Evolutionary conservation across 1,284 basidiomycete species (phyloP).

Genomic region (Ganoderma lingzhi): DNA sequence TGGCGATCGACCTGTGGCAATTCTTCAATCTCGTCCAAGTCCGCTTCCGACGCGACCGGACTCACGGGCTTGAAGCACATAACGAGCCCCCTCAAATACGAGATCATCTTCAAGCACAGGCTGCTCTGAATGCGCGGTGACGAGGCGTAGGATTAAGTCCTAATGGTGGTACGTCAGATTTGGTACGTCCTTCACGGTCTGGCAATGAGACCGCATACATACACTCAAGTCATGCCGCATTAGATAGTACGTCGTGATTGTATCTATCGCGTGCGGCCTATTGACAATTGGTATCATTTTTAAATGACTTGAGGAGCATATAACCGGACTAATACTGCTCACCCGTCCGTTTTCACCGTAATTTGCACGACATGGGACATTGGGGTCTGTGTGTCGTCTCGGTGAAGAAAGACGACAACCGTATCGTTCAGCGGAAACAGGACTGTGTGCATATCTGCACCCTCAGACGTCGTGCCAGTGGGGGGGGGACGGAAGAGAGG

Average conservation of each 20-base stretch:
- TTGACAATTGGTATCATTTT: neutral
- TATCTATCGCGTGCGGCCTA: constrained; percentile 30
- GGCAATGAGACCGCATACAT: constrained; percentile 7
- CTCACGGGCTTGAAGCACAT: constrained; percentile 35
- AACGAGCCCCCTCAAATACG: constrained; percentile 30
- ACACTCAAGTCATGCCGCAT: constrained; percentile 38
- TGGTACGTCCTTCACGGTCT: neutral
- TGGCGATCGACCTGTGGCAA: constrained; percentile 24
- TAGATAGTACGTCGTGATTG: constrained; percentile 32
- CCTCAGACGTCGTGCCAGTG: too few species aligned
- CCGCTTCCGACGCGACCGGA: neutral
- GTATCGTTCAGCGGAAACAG: constrained; percentile 36
- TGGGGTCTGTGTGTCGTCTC: constrained; percentile 9
- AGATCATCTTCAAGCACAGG: constrained; percentile 28
- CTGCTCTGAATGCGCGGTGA: constrained; percentile 31
- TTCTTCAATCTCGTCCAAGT: neutral
- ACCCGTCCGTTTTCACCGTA: constrained; percentile 33
- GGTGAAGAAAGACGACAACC: constrained; percentile 31
- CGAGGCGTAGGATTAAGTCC: constrained; percentile 34
- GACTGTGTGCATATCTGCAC: constrained; percentile 15
- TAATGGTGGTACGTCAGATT: constrained; percentile 1
- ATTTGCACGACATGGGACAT: constrained; percentile 31
- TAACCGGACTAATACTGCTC: neutral
- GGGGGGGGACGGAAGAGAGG: neutral
- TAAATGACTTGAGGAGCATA: neutral